phyloP scores from a whole-genome alignment of 306 rosid genomes.

The Dalbergia oliveri region DNA sequence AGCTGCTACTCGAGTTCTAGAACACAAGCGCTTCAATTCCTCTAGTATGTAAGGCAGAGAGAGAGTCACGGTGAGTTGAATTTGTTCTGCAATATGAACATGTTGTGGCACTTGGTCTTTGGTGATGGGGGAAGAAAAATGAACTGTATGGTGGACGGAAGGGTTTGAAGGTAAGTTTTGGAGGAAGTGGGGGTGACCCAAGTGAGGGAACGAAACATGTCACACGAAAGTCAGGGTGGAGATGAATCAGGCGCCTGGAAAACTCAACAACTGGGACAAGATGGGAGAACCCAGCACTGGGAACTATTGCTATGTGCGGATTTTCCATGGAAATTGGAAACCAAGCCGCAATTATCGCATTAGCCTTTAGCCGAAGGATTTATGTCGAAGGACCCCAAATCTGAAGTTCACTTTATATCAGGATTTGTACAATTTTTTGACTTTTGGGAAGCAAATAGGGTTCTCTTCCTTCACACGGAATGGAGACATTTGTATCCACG shows the following conservation, averaged over 20 bases:
- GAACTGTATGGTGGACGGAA: constrained; percentile 22
- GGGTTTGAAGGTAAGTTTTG: constrained; percentile 10
- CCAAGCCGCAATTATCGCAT: too few relatives aligned
- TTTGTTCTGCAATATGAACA: background rate
- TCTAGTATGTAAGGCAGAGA: constrained; percentile 30
- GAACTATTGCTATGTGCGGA: constrained; percentile 6
- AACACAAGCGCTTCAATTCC: background rate
- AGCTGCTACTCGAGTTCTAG: background rate
- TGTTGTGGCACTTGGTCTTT: background rate
- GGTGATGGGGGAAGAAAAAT: constrained; percentile 25
- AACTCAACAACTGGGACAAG: background rate
- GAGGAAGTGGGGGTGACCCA: background rate
- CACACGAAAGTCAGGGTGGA: background rate
- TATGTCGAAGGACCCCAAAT: too few relatives aligned
- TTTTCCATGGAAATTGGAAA: background rate
- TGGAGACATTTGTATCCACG: background rate
- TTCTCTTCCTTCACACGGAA: too few relatives aligned
- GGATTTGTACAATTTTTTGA: too few relatives aligned
- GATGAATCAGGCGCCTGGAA: background rate
- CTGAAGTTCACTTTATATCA: too few relatives aligned
- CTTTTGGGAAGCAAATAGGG: too few relatives aligned
- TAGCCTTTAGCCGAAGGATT: too few relatives aligned
- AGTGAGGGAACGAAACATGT: constrained; percentile 41
- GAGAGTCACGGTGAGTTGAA: background rate
- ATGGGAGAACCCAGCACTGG: constrained; percentile 31